A percentile compares a stretch with the other conserved stretches of the same genome.
These are phyloP conservation scores for Xylaria sp. DNA, from an alignment of 2,329 filamentous ascomycete genomes.

Conservation along the genomic window DNA sequence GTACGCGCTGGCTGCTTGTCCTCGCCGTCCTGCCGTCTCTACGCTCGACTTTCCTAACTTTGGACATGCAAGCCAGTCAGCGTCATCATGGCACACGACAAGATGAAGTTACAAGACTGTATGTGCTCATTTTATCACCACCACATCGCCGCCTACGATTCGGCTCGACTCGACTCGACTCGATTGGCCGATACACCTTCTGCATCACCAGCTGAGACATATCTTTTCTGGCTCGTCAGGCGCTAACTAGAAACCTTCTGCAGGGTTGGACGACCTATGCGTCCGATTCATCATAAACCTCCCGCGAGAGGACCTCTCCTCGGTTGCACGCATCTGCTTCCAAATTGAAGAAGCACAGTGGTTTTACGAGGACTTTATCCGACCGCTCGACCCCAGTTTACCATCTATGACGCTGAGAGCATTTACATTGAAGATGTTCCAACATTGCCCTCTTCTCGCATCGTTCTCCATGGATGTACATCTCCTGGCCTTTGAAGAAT, in stretches of 20 bases:
- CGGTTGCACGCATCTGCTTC: conserved; percentile 92
- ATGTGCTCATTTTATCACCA: conserved; percentile 30
- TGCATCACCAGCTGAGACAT: neutral
- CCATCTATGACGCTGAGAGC: conserved; percentile 79
- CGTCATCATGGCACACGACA: conserved; percentile 66
- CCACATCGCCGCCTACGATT: neutral
- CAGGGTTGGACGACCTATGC: conserved; percentile 94
- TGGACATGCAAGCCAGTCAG: conserved; percentile 29
- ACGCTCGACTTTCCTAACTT: conserved; percentile 10
- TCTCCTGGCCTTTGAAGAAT: conserved; percentile 80
- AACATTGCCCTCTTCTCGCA: conserved; percentile 85
- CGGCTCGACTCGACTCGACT: neutral
- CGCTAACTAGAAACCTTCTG: conserved; percentile 14
- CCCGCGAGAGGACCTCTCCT: conserved; percentile 81
- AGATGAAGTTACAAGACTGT: conserved; percentile 90
- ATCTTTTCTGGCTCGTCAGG: neutral
- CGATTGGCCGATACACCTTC: neutral
- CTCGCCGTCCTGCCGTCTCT: neutral
- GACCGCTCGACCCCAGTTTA: conserved; percentile 76
- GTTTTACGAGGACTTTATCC: conserved; percentile 99
- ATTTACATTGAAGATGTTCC: conserved; percentile 87
- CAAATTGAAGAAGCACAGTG: conserved; percentile 99
- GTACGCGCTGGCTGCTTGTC: conserved; percentile 2
- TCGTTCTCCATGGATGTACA: conserved; percentile 73
- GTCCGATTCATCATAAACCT: conserved; percentile 98